phyloP scores from a whole-genome alignment of 2,329 filamentous ascomycete genomes.

The Cladosporium sp. region DNA sequence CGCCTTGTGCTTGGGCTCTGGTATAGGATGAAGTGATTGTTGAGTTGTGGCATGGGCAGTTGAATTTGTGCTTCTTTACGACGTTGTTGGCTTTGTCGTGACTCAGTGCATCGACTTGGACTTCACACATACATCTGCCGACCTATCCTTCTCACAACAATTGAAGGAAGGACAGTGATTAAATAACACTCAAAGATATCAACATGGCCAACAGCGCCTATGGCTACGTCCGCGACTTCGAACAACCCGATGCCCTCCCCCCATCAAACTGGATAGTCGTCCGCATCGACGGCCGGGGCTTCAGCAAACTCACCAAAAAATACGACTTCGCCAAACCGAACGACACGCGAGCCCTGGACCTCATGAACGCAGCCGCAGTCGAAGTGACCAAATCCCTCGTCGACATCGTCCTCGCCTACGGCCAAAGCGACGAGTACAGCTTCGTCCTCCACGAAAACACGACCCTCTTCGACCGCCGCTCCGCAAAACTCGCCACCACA shows the following conservation, averaged over 20 bases:
- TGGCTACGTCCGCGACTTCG: slow-evolving; percentile 89
- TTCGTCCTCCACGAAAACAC: slow-evolving; percentile 57
- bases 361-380: slow-evolving; percentile 92
- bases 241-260: slow-evolving; percentile 73
- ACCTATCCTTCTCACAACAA: no score
- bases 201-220: slow-evolving; percentile 55
- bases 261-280: slow-evolving; percentile 95
- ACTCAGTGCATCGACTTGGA: no score
- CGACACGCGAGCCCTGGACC: slow-evolving; percentile 75
- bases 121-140: no score
- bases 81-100: no score
- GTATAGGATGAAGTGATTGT: neutral
- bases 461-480: slow-evolving; percentile 77
- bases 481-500: slow-evolving; percentile 85
- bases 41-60: neutral
- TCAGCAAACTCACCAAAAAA: slow-evolving; percentile 61
- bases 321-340: slow-evolving; percentile 91
- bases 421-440: slow-evolving; percentile 92
- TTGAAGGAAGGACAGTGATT: no score
- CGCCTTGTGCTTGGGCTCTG: no score
- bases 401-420: slow-evolving; percentile 84
- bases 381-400: slow-evolving; percentile 77
- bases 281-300: slow-evolving; percentile 86
- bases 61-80: no score
- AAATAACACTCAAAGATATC: neutral